phyloP scores from a whole-genome alignment of 2,329 filamentous ascomycete species.

The Onygenales sp. region DNA sequence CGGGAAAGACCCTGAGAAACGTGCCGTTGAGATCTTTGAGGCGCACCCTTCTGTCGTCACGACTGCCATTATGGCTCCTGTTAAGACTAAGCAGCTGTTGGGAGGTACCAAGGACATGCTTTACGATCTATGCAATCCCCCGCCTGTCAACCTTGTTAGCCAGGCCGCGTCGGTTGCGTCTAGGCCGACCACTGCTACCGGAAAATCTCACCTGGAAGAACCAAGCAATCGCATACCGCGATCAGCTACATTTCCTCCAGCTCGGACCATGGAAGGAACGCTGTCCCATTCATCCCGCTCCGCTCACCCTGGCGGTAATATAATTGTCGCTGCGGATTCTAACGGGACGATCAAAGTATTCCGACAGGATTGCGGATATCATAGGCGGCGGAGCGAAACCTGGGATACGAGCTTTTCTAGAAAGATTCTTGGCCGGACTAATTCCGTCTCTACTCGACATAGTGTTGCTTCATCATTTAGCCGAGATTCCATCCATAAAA shows the following conservation, averaged over 20 bases:
- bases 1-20: constrained; percentile 66
- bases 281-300: constrained; percentile 70
- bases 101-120: constrained; percentile 79
- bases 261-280: constrained; percentile 52
- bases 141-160: constrained; percentile 72
- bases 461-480: constrained; percentile 41
- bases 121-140: constrained; percentile 95
- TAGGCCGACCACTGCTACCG: constrained; percentile 35
- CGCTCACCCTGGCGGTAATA: constrained; percentile 71
- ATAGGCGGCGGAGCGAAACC: constrained; percentile 64
- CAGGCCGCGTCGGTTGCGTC: constrained; percentile 55
- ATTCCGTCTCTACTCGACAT: constrained; percentile 47
- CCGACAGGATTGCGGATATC: constrained; percentile 81
- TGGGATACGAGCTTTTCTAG: constrained; percentile 74
- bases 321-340: constrained; percentile 85
- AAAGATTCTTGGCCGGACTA: constrained; percentile 47
- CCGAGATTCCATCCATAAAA: constrained; percentile 34
- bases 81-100: constrained; percentile 65
- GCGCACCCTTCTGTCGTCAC: constrained; percentile 85
- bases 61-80: constrained; percentile 75
- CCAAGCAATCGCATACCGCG: constrained; percentile 6
- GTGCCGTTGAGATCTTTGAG: constrained; percentile 80
- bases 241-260: constrained; percentile 23
- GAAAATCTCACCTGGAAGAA: constrained; percentile 18
- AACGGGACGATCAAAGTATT: constrained; percentile 88